These are phyloP conservation scores for Cladophialophora psammophila DNA, from an alignment of 2,329 filamentous ascomycete species.

Conservation along the genomic window DNA sequence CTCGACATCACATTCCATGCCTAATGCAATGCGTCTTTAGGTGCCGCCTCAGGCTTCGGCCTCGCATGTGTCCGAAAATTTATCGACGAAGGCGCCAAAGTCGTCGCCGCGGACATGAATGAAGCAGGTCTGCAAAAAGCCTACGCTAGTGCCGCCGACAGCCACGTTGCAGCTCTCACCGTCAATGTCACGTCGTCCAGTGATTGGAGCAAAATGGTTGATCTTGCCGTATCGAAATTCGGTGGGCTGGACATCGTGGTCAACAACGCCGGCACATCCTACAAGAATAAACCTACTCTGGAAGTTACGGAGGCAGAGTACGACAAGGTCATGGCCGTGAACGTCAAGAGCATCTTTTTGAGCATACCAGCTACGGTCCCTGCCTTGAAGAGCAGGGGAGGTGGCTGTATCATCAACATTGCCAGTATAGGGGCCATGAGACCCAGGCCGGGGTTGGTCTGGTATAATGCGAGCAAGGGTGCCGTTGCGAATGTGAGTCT, in stretches of 20 bases:
- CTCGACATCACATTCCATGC: neutral
- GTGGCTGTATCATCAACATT: conserved; percentile 55
- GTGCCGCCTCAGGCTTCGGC: conserved; percentile 53
- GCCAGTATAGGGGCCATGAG: conserved; percentile 53
- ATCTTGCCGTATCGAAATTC: conserved; percentile 35
- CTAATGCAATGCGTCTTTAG: conserved; percentile 35
- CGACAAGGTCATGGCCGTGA: conserved; percentile 54
- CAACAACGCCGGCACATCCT: conserved; percentile 40
- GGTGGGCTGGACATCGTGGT: conserved; percentile 39
- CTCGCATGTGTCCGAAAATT: conserved; percentile 52
- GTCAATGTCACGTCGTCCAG: conserved; percentile 34
- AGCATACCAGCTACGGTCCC: conserved; percentile 47
- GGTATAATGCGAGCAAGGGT: conserved; percentile 56
- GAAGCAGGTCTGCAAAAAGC: conserved; percentile 32
- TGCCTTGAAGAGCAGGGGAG: conserved; percentile 50
- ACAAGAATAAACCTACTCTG: conserved; percentile 47
- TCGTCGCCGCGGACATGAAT: conserved; percentile 54
- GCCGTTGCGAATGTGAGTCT: conserved; percentile 53
- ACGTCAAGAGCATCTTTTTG: conserved; percentile 53
- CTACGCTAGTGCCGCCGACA: conserved; percentile 22
- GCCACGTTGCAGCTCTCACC: conserved; percentile 29
- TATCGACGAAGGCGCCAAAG: conserved; percentile 51
- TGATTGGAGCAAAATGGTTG: conserved; percentile 39
- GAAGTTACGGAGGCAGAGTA: conserved; percentile 52
- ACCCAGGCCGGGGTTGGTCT: conserved; percentile 53